Evolutionary conservation across 129 eudicot genomes (phyloP).

Genomic region (Helichrysum umbraculigerum): DNA sequence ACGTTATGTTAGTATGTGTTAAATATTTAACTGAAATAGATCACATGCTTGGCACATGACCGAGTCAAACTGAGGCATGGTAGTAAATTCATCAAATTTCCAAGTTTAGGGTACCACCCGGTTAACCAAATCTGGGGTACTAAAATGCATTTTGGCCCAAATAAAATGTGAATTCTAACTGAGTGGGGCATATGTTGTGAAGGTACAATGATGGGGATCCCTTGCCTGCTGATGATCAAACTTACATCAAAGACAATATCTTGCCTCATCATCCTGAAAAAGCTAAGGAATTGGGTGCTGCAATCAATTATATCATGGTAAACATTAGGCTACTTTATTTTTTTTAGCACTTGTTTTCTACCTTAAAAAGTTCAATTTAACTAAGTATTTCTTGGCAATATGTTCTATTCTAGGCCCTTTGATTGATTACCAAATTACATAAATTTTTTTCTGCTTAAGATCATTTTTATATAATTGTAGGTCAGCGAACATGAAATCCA

Average conservation of each 20-base stretch:
- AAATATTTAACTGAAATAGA: no score
- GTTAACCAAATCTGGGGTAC: no score
- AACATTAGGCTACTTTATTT: background rate
- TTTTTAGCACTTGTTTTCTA: background rate
- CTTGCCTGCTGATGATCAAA: constrained; percentile 68
- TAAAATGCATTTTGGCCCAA: no score
- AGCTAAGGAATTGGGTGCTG: constrained; percentile 74
- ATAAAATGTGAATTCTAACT: background rate
- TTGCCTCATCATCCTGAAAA: constrained; percentile 82
- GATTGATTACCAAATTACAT: background rate
- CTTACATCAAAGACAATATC: constrained; percentile 60
- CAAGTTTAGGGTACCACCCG: no score
- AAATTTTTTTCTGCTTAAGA: background rate
- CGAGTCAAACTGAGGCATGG: no score
- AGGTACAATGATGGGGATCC: constrained; percentile 50
- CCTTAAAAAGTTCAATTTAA: background rate
- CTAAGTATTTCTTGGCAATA: background rate
- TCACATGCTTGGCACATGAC: no score
- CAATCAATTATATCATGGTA: constrained; percentile 76
- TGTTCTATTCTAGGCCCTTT: background rate
- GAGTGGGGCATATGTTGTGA: constrained; percentile 18
- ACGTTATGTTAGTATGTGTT: no score
- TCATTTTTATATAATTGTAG: constrained; percentile 34
- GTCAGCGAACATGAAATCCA: constrained; percentile 54
- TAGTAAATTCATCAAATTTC: no score